These are phyloP conservation scores for Kodamaea alishanica DNA, from an alignment of 1,139 yeast genomes.

Conservation along the genomic window DNA sequence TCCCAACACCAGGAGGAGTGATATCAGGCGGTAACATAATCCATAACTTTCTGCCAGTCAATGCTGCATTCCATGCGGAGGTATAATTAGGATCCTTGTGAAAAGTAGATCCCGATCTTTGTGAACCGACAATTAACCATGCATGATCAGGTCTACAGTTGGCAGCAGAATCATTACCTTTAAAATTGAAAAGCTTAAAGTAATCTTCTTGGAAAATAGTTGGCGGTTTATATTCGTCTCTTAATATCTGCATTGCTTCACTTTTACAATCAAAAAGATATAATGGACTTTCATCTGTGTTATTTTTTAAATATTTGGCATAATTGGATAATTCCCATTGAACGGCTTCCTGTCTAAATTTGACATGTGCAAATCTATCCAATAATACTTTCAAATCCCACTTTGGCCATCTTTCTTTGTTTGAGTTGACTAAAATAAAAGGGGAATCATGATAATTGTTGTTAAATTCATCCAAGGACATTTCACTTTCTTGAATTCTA, in stretches of 20 bases:
- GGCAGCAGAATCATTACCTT: constrained; percentile 18
- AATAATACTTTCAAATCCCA: constrained; percentile 58
- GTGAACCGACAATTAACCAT: constrained; percentile 85
- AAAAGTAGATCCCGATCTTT: constrained; percentile 79
- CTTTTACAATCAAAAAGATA: constrained; percentile 81
- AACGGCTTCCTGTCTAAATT: constrained; percentile 81
- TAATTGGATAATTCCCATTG: constrained; percentile 70
- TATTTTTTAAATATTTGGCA: constrained; percentile 54
- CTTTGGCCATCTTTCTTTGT: constrained; percentile 54
- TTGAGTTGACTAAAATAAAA: constrained; percentile 53
- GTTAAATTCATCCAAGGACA: constrained; percentile 47
- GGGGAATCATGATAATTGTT: constrained; percentile 51
- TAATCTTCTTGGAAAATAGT: constrained; percentile 49
- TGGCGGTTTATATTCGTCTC: constrained; percentile 55
- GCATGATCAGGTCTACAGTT: constrained; percentile 80
- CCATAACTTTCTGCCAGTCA: constrained; percentile 80
- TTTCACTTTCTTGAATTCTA: constrained; percentile 40
- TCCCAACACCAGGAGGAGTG: constrained; percentile 82
- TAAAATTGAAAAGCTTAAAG: constrained; percentile 42
- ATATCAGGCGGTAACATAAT: constrained; percentile 76
- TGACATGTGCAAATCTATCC: constrained; percentile 52
- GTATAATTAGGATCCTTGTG: constrained; percentile 93
- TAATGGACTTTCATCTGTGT: constrained; percentile 77
- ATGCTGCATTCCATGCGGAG: constrained; percentile 83
- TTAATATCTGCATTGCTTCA: constrained; percentile 55